Evolutionary conservation across 2,329 filamentous ascomycete genomes (phyloP), one percentile per base, ranked within the genome.

Genomic region (Aureobasidium sp.): DNA sequence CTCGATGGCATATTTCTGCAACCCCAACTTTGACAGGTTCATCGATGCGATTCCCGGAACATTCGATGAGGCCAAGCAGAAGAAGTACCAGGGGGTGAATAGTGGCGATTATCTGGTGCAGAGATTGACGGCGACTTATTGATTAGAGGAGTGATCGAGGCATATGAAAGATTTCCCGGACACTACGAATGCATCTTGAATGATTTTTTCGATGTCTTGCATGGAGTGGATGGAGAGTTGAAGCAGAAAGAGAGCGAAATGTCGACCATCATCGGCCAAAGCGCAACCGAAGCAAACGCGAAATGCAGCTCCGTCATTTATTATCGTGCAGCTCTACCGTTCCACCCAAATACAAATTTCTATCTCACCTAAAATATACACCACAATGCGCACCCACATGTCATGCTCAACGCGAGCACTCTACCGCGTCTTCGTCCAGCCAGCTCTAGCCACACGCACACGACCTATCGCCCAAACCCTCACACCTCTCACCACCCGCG

Each of bases 1-100:
- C 71, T 93, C 88, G 68, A 87, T 97, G 70, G 92, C 91, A 68
- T 97, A 95, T 76, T 95, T 96, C 72, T 95, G 91, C 78, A 93
- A 95, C 67, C 90, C 91, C 8, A 91, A 95, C 70, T 88, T 85
- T 71, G 83, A 89, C 64, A 83, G 81, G 66, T 77, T 83, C 61
- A 95, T 96, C 66, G 88, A 94, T 67, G 89, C 87, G 1, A 84
- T 96, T 48, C 91, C 90, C 0, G 89, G 89, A 0, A 96, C 91
- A 0, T 93, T 84, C 70, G 79, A 81, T 59, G 74, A 87, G 63
- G 76, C 77, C 4, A 72, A 70, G 62, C 84, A 88, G 45, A 93
- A 89, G 78, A 94, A 92, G 76, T 96, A 96, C 69, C 76, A 82
- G 37, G 85, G 83, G 0, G 86, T 96, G 67, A 89, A 86, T 62